Conservation (phyloP, 2,329 filamentous ascomycete species). For the Hypoxylon sp. region DNA sequence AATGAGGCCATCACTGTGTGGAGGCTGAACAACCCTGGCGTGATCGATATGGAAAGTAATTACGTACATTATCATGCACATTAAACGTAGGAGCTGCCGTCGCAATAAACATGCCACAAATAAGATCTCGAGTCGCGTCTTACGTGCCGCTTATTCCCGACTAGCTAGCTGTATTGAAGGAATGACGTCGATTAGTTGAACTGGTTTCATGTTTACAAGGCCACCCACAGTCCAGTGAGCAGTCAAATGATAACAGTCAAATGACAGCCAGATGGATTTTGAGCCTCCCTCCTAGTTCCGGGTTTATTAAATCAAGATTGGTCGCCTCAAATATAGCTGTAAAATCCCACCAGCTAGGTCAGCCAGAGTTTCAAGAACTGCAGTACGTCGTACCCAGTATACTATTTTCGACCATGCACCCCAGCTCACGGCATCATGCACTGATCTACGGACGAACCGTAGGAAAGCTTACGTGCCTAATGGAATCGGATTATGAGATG, state of each 20-base stretch:
- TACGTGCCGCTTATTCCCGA: slow-evolving; percentile 14
- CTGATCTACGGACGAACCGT: slow-evolving; percentile 21
- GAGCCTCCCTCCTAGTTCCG: slow-evolving; percentile 35
- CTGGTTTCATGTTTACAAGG: slow-evolving; percentile 36
- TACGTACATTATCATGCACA: slow-evolving; percentile 18
- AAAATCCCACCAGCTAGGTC: slow-evolving; percentile 18
- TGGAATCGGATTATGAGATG: slow-evolving; percentile 20
- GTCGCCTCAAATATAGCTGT: slow-evolving; percentile 25
- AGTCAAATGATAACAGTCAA: slow-evolving; percentile 8
- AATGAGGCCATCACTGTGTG: slow-evolving; percentile 8
- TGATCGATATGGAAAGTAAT: slow-evolving; percentile 13
- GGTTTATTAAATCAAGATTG: slow-evolving; percentile 38
- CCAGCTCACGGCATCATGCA: slow-evolving; percentile 19
- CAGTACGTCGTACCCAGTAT: slow-evolving; percentile 23
- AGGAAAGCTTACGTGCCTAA: slow-evolving; percentile 18
- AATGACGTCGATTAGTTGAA: slow-evolving; percentile 12
- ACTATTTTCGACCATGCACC: slow-evolving; percentile 29
- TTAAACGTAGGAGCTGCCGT: background rate
- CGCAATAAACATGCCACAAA: slow-evolving; percentile 36
- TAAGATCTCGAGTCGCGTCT: slow-evolving; percentile 18
- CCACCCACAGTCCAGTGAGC: slow-evolving; percentile 3
- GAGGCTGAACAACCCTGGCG: slow-evolving; percentile 10
- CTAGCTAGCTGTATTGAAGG: slow-evolving; percentile 14
- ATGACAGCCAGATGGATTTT: slow-evolving; percentile 23
- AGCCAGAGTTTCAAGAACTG: slow-evolving; percentile 25